Evolutionary conservation across 2,329 filamentous ascomycete genomes (phyloP).

Genomic region (Neurospora sp.): DNA sequence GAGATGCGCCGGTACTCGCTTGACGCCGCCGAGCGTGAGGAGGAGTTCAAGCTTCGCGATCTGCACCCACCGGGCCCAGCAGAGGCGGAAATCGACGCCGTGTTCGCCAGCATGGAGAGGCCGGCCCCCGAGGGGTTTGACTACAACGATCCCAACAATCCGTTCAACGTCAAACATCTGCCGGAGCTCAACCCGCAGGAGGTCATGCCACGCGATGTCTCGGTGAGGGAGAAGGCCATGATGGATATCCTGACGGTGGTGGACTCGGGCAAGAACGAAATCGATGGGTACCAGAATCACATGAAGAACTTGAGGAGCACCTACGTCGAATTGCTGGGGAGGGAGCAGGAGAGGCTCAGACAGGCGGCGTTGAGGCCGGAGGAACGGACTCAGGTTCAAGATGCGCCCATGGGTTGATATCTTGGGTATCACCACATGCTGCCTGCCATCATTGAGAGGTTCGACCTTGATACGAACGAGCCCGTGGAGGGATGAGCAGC

Average conservation of each 20-base stretch:
- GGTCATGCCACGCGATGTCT: not conserved
- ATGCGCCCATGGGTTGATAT: not conserved
- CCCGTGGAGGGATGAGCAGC: not conserved
- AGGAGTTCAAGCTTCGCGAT: conserved; percentile 1
- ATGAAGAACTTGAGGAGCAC: conserved; percentile 13
- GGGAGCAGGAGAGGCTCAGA: conserved; percentile 17
- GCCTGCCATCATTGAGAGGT: not conserved
- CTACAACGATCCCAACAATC: conserved; percentile 11
- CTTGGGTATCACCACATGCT: not conserved
- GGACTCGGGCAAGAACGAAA: conserved; percentile 6
- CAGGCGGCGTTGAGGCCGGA: conserved; percentile 15
- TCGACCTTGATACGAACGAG: not conserved
- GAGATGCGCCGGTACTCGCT: conserved; percentile 23
- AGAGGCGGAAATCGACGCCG: not conserved
- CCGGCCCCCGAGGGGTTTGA: conserved; percentile 11
- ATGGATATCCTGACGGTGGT: conserved; percentile 9
- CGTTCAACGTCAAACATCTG: conserved; percentile 9
- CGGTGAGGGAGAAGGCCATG: conserved; percentile 12
- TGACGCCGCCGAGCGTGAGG: conserved; percentile 11
- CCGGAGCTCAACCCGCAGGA: not conserved
- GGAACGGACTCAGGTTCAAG: conserved; percentile 3
- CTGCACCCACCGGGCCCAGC: not conserved
- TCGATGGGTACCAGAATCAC: conserved; percentile 16
- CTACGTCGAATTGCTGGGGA: conserved; percentile 15
- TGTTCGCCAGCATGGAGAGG: conserved; percentile 19